Conservation (phyloP, 2,329 filamentous ascomycete species). For the Penicillium paneum region DNA sequence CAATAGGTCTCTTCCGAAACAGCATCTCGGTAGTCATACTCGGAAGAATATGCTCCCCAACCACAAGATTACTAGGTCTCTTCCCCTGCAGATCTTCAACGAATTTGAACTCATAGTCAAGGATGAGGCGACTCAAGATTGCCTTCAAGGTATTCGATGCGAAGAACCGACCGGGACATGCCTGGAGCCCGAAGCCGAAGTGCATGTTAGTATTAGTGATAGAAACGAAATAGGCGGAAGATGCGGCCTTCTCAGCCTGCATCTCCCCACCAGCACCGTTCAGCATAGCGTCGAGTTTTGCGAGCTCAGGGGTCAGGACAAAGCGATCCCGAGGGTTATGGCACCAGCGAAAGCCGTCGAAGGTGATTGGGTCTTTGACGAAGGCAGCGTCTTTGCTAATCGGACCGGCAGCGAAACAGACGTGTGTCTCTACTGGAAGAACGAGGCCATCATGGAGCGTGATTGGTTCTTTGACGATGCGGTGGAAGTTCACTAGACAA, state of each 20-base stretch:
- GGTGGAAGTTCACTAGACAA: slow-evolving; percentile 27
- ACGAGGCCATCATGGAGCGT: slow-evolving; percentile 25
- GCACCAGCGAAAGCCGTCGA: slow-evolving; percentile 32
- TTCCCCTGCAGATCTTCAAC: slow-evolving; percentile 11
- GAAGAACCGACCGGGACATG: slow-evolving; percentile 29
- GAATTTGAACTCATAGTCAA: slow-evolving; percentile 33
- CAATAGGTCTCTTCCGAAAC: slow-evolving; percentile 20
- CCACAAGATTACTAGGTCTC: slow-evolving; percentile 23
- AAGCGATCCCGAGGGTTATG: slow-evolving; percentile 14
- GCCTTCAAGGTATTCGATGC: slow-evolving; percentile 24
- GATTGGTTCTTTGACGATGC: slow-evolving; percentile 25
- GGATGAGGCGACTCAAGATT: slow-evolving; percentile 27
- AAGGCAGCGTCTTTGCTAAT: slow-evolving; percentile 27
- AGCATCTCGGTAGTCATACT: slow-evolving; percentile 21
- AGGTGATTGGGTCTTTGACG: slow-evolving; percentile 19
- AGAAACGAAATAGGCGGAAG: slow-evolving; percentile 18
- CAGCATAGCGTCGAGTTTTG: too few relatives aligned
- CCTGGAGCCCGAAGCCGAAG: slow-evolving; percentile 27
- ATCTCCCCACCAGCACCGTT: neutral
- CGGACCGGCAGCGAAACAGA: slow-evolving; percentile 31
- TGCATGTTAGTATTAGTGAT: slow-evolving; percentile 24
- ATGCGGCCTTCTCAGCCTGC: neutral
- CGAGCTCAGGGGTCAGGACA: neutral
- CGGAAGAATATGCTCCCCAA: slow-evolving; percentile 32
- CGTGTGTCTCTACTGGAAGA: slow-evolving; percentile 24